Evolutionary conservation across 306 rosid genomes (phyloP).

Genomic region (Neltuma alba): DNA sequence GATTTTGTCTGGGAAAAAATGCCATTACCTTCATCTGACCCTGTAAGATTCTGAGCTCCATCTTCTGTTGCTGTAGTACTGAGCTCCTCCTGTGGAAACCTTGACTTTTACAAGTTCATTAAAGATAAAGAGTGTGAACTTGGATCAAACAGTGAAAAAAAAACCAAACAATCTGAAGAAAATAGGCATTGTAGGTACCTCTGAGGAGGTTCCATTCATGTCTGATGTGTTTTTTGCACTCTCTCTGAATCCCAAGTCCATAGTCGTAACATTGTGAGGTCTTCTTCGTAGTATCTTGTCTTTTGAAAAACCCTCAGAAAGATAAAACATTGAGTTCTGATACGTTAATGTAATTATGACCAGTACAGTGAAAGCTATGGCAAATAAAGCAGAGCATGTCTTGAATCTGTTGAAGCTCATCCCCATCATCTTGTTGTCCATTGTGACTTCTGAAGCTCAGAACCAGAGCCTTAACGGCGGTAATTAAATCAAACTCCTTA

Average conservation of each 20-base stretch:
- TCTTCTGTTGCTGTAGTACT: conserved; percentile 1
- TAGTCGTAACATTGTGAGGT: background rate
- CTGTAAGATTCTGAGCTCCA: conserved; percentile 21
- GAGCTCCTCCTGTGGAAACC: background rate
- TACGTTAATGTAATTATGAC: conserved; percentile 30
- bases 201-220: background rate
- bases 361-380: conserved; percentile 27
- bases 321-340: conserved; percentile 30
- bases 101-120: conserved; percentile 6
- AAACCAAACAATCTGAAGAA: background rate
- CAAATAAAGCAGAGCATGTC: conserved; percentile 20
- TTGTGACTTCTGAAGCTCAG: background rate
- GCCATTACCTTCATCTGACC: conserved; percentile 34
- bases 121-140: background rate
- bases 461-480: background rate
- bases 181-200: background rate
- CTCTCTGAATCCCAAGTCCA: background rate
- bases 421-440: conserved; percentile 33
- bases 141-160: background rate
- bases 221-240: conserved; percentile 3
- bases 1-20: background rate
- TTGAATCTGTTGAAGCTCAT: conserved; percentile 30
- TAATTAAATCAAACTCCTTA: background rate
- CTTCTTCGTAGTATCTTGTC: background rate
- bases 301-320: conserved; percentile 36